Percentiles rank a stretch among this genome's conserved stretches.
phyloP scores from a whole-genome alignment of 176 grass and related monocot species.

The Guadua angustifolia region DNA sequence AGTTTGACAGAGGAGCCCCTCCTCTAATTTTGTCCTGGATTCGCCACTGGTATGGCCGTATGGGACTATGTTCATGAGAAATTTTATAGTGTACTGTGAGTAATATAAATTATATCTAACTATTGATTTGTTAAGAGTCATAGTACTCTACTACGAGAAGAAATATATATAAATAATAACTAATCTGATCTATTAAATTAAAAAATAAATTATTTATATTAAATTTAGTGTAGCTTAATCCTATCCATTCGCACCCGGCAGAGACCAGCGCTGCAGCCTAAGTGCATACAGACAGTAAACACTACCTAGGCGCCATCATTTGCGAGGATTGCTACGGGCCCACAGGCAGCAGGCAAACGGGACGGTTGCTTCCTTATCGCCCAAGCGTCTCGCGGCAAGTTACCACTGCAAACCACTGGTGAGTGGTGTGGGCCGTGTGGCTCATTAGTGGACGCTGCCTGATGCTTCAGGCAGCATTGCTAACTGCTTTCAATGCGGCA shows the following conservation, averaged over 20 bases:
- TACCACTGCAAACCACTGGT: neutral
- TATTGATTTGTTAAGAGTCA: no score
- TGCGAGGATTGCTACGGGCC: neutral
- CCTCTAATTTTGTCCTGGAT: no score
- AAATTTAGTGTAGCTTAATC: no score
- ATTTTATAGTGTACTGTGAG: no score
- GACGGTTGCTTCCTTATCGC: conserved; percentile 10
- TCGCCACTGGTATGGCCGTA: no score
- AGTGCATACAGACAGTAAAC: no score
- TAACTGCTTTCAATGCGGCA: conserved; percentile 3
- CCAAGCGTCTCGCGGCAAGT: conserved; percentile 1
- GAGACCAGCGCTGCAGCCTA: neutral
- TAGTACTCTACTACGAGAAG: no score
- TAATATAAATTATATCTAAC: no score
- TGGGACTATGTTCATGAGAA: no score
- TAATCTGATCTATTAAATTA: neutral
- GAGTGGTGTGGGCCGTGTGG: neutral
- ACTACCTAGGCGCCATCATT: neutral
- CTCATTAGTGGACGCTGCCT: neutral
- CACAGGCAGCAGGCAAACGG: neutral
- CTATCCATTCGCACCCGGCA: neutral
- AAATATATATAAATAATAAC: no score
- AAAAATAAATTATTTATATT: no score
- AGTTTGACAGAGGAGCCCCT: no score
- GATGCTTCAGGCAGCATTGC: neutral